These are phyloP conservation scores for Sporisorium iseilematis-ciliati DNA, from an alignment of 1,284 basidiomycete genomes.

Conservation along the genomic window DNA sequence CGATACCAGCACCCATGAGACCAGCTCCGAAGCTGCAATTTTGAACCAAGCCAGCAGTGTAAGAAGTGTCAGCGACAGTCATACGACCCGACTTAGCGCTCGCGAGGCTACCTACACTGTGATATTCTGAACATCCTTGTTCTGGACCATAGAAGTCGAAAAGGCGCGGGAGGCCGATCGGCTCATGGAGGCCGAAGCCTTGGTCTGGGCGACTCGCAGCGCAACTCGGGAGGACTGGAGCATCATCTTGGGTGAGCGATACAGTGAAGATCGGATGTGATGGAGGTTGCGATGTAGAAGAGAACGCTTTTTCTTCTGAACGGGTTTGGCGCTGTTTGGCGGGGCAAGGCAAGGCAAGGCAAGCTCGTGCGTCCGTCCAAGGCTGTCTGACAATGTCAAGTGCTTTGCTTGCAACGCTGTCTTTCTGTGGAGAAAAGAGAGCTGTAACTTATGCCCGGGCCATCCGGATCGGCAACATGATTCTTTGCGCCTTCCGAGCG, in stretches of 20 bases:
- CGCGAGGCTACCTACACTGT: slow-evolving; percentile 61
- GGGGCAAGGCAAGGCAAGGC: not conserved
- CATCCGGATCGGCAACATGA: slow-evolving; percentile 31
- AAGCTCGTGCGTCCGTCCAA: no score
- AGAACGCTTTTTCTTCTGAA: not conserved
- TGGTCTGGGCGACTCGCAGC: slow-evolving; percentile 23
- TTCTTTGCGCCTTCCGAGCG: slow-evolving; percentile 21
- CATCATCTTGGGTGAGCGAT: slow-evolving; percentile 28
- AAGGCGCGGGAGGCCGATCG: slow-evolving; percentile 46
- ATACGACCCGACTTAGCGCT: not conserved
- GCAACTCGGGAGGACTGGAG: slow-evolving; percentile 29
- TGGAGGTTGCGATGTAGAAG: not conserved
- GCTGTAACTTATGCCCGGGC: slow-evolving; percentile 24
- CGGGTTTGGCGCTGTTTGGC: not conserved
- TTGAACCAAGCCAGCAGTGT: not conserved
- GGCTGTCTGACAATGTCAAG: no score
- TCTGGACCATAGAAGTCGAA: slow-evolving; percentile 51
- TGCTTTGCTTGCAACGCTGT: no score
- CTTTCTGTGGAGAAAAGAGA: not conserved
- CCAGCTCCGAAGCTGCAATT: slow-evolving; percentile 64
- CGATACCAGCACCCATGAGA: slow-evolving; percentile 69
- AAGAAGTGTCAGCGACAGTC: not conserved
- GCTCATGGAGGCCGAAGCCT: slow-evolving; percentile 19
- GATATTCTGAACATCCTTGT: slow-evolving; percentile 69
- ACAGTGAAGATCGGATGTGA: not conserved